Evolutionary conservation across 2,329 filamentous ascomycete genomes (phyloP).

Genomic region (Colletotrichum sp.): DNA sequence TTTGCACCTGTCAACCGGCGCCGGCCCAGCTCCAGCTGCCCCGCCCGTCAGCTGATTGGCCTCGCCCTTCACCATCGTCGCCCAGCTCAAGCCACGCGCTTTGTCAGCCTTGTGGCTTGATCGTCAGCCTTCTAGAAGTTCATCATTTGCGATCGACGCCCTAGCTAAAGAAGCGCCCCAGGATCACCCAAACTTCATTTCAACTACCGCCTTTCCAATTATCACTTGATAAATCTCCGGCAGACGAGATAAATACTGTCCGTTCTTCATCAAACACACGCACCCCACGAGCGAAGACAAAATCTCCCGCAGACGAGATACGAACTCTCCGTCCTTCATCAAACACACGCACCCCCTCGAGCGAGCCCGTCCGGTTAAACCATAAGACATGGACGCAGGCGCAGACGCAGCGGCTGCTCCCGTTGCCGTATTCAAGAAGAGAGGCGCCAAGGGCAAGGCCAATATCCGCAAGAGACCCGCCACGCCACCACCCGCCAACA

Average conservation of each 20-base stretch:
- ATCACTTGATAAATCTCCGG: background rate
- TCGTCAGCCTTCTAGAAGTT: conserved; percentile 17
- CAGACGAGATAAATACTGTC: background rate
- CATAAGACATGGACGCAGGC: background rate
- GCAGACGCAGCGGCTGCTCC: conserved; percentile 36
- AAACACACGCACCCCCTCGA: background rate
- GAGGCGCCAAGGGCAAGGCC: conserved; percentile 75
- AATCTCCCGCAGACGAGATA: background rate
- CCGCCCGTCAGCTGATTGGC: conserved; percentile 4
- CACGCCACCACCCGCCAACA: conserved; percentile 74
- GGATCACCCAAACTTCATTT: background rate
- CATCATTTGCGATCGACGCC: background rate
- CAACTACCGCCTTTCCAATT: background rate
- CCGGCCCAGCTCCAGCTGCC: background rate
- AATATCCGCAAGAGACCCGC: conserved; percentile 82
- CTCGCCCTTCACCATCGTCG: background rate
- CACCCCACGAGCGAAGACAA: background rate
- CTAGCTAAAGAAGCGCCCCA: background rate
- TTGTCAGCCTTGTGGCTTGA: conserved; percentile 19
- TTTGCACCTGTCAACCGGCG: background rate
- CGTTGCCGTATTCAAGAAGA: conserved; percentile 83
- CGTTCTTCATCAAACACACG: background rate
- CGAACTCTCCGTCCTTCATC: background rate
- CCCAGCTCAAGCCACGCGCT: background rate
- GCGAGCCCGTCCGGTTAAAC: background rate